Conservation (phyloP, 345 rosid genomes). For the Gossypium longicalyx region DNA sequence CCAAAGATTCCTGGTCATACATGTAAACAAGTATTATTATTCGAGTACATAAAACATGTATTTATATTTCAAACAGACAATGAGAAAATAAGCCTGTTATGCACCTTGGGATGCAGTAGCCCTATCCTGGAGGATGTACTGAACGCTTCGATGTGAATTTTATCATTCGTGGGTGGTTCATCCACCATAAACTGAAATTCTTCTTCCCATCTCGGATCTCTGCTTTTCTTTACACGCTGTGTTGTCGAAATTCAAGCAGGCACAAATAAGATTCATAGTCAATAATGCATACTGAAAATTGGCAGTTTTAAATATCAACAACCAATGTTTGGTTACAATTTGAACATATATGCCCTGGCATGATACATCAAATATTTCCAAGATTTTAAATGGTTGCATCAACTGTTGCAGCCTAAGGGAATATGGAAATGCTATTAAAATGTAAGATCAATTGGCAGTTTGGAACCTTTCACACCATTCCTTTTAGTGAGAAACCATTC, state of each 20-base stretch:
- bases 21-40: not conserved
- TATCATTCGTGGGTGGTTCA: slow-evolving; percentile 75
- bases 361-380: not conserved
- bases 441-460: not conserved
- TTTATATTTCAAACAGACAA: not conserved
- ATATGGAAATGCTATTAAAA: not conserved
- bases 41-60: not conserved
- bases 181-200: slow-evolving; percentile 79
- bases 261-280: not conserved
- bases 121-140: slow-evolving; percentile 82
- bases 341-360: not conserved
- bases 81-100: not conserved
- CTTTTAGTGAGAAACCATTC: not conserved
- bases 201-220: slow-evolving; percentile 97
- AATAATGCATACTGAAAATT: not conserved
- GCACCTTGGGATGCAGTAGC: slow-evolving; percentile 80
- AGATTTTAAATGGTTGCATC: not conserved
- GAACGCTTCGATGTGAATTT: slow-evolving; percentile 69
- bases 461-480: not conserved
- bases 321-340: not conserved
- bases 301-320: not conserved
- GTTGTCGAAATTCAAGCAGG: not conserved
- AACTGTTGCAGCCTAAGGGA: not conserved
- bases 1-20: slow-evolving; percentile 59
- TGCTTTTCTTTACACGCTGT: slow-evolving; percentile 74